Evolutionary conservation across 2,329 filamentous ascomycete species (phyloP).

Genomic region (Clarireedia sp.): DNA sequence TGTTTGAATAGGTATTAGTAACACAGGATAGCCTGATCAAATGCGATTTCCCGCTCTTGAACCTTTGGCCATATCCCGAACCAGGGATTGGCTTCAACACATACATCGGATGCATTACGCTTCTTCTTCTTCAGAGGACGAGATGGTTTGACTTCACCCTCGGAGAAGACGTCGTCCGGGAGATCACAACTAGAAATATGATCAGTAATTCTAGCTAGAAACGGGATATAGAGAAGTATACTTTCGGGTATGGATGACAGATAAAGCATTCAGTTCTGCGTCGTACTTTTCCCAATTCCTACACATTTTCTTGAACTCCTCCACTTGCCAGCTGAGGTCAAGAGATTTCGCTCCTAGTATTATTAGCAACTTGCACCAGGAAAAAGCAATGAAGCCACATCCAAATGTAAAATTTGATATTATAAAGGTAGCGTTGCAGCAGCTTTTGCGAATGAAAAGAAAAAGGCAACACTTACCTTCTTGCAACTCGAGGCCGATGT

Average conservation of each 20-base stretch:
- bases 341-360: conserved; percentile 56
- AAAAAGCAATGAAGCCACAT: not conserved
- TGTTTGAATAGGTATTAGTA: not conserved
- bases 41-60: conserved; percentile 7
- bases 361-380: conserved; percentile 29
- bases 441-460: not conserved
- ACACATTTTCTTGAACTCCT: conserved; percentile 80
- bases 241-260: conserved; percentile 70
- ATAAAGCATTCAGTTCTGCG: conserved; percentile 66
- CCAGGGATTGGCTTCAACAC: conserved; percentile 14
- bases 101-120: conserved; percentile 27
- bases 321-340: conserved; percentile 73
- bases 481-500: conserved; percentile 77
- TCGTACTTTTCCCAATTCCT: conserved; percentile 69
- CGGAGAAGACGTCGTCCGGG: conserved; percentile 80
- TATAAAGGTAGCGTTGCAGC: not conserved
- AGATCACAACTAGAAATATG: conserved; percentile 61
- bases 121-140: conserved; percentile 29
- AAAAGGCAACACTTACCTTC: conserved; percentile 48
- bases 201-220: conserved; percentile 17
- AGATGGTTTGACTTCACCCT: conserved; percentile 63
- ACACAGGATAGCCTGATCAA: conserved; percentile 3
- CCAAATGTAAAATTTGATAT: not conserved
- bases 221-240: conserved; percentile 38
- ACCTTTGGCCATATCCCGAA: conserved; percentile 7